Base-by-base conservation (phyloP, 164 flowering plant species). In the Malania oleifera region DNA sequence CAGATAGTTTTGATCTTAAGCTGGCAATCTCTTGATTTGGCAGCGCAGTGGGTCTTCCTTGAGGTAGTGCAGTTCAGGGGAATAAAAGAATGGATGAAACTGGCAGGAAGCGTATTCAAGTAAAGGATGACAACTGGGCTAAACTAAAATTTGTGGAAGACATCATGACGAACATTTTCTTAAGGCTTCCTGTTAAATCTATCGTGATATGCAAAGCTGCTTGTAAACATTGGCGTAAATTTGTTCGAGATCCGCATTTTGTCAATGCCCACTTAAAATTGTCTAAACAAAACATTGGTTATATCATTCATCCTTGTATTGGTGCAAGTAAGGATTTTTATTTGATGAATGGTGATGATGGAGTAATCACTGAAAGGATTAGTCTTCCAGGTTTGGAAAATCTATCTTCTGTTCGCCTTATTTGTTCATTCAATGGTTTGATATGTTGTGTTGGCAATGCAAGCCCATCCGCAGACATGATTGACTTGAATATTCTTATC, bases 391-490 rank as follows among this genome's bases (percentile, higher is more conserved):
- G 22, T 4, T 17, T 28, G 7, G 25, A 26, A 7, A 20, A 65
- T 31, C 7, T 6, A 7, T 23, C 20, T 1, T 7, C 3, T 25
- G 43, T 53, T 52, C 26, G n/a, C 23, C 59, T 53, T 34, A 52
- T 52, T 1, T 52, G 57, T 54, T 59, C 63, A 3, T 44, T 44
- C 17, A 54, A 66, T 38, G 69, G 69, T 28, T 39, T 66, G 59
- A 45, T 66, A 3, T 66, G 64, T 38, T 66, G 44, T 25, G 41
- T 48, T 19, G 59, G 46, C 23, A 10, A 27, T 40, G 60, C 9
- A 5, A 22, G 5, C 47, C 23, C 6, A 10, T 19, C 26, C n/a
- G 0, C 17, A 18, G 22, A 60, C 12, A 9, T 17, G 4, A 18
- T 19, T 23, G 55, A 51, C 15, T 9, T 54, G 38, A 54, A 59